Conservation (phyloP, 768 basidiomycete genomes). For the Dacryopinax primogenitus region DNA sequence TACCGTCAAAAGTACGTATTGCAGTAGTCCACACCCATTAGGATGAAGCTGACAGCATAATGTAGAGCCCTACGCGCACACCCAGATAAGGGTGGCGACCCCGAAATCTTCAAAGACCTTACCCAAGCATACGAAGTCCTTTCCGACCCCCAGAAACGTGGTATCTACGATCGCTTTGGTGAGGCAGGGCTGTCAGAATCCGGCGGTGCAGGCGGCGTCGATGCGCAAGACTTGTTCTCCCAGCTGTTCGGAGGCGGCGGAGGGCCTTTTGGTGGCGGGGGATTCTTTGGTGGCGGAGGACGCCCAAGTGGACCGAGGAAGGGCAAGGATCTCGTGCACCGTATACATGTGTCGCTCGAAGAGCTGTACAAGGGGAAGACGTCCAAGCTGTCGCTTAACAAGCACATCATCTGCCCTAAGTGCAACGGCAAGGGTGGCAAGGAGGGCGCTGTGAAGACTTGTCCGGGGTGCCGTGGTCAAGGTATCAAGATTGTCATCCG, state of each 20-base stretch:
- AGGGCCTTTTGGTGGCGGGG: conserved; percentile 38
- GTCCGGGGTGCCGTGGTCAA: conserved; percentile 68
- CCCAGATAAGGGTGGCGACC: conserved; percentile 92
- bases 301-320: conserved; percentile 60
- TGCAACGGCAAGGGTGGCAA: conserved; percentile 97
- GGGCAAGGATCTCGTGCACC: conserved; percentile 96
- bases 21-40: conserved; percentile 6
- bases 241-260: conserved; percentile 74
- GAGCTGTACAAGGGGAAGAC: conserved; percentile 99
- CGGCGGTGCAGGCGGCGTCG: conserved; percentile 90
- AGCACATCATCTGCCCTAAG: conserved; percentile 83
- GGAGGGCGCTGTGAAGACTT: conserved; percentile 81
- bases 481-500: conserved; percentile 84
- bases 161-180: conserved; percentile 76
- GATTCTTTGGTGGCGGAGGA: conserved; percentile 45
- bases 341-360: conserved; percentile 90
- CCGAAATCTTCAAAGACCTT: conserved; percentile 94
- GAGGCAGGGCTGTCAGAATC: conserved; percentile 81
- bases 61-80: conserved; percentile 68
- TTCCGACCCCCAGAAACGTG: conserved; percentile 72
- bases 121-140: conserved; percentile 94
- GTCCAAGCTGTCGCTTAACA: conserved; percentile 90
- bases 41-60: conserved; percentile 8
- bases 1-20: conserved; percentile 73
- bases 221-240: conserved; percentile 96